phyloP scores from a whole-genome alignment of 1,139 yeast genomes.

The Diutina pseudorugosa region DNA sequence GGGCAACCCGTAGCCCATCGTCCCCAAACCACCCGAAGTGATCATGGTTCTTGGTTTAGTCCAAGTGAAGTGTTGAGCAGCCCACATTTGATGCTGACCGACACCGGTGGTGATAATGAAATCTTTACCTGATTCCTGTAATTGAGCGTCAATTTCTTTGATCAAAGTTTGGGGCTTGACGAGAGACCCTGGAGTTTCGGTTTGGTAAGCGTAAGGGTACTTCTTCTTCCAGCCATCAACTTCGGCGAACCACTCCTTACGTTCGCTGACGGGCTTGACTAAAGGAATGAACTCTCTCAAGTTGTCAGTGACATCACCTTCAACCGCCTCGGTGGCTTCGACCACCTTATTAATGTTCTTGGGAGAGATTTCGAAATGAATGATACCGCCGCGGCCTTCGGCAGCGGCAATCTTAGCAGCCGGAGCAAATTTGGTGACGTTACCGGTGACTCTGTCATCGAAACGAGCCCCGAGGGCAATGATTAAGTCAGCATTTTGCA shows the following conservation, averaged over 20 bases:
- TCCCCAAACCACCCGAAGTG: constrained; percentile 97
- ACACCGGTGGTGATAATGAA: constrained; percentile 94
- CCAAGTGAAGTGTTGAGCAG: constrained; percentile 92
- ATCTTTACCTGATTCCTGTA: constrained; percentile 51
- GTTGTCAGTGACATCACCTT: constrained; percentile 86
- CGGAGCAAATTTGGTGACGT: constrained; percentile 83
- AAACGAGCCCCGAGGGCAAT: constrained; percentile 94
- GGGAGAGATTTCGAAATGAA: constrained; percentile 92
- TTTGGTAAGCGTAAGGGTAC: constrained; percentile 74
- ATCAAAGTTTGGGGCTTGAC: constrained; percentile 93
- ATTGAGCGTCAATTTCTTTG: constrained; percentile 63
- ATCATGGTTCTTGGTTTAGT: constrained; percentile 82
- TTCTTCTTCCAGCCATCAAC: constrained; percentile 74
- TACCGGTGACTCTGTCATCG: constrained; percentile 95
- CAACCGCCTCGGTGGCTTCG: constrained; percentile 92
- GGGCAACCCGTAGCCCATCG: constrained; percentile 94
- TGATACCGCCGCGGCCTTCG: constrained; percentile 87
- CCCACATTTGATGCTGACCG: constrained; percentile 99
- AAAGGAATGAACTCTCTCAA: constrained; percentile 63
- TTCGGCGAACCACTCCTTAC: constrained; percentile 62
- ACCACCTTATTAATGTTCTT: constrained; percentile 96
- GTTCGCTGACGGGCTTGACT: constrained; percentile 39
- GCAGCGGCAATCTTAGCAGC: constrained; percentile 80
- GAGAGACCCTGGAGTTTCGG: constrained; percentile 53
- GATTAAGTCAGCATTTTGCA: constrained; percentile 87